These are phyloP conservation scores for Russula foetens DNA, from an alignment of 768 basidiomycete species.

Conservation along the genomic window DNA sequence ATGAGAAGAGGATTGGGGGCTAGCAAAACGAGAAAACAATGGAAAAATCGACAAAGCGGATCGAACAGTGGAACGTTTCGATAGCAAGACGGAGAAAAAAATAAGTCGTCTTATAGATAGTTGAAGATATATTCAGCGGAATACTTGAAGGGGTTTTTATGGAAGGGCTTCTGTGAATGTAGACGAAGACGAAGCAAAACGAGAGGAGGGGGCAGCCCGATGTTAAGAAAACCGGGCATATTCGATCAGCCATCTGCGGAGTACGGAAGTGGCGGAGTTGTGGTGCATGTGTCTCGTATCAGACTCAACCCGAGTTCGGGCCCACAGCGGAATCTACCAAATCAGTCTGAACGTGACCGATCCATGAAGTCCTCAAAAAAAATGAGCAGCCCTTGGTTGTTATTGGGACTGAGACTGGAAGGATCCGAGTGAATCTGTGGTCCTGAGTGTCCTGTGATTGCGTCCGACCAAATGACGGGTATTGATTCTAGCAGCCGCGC, in stretches of 20 bases:
- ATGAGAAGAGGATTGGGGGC: slow-evolving; percentile 25
- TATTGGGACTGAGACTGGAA: slow-evolving; percentile 1
- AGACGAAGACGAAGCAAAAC: slow-evolving; percentile 25
- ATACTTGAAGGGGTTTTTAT: not conserved
- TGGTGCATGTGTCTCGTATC: slow-evolving; percentile 1
- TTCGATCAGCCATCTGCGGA: slow-evolving; percentile 19
- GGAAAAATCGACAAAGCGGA: slow-evolving; percentile 27
- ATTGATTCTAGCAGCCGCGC: not conserved
- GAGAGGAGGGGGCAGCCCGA: slow-evolving; percentile 21
- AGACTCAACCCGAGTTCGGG: not conserved
- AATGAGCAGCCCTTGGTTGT: not conserved
- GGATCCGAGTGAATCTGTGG: slow-evolving; percentile 1
- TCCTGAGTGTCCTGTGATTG: not conserved
- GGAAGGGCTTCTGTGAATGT: not conserved
- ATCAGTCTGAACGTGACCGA: slow-evolving; percentile 4
- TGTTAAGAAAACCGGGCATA: slow-evolving; percentile 24
- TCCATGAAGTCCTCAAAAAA: slow-evolving; percentile 13
- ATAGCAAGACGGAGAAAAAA: slow-evolving; percentile 27
- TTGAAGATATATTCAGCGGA: slow-evolving; percentile 18
- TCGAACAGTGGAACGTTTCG: slow-evolving; percentile 26
- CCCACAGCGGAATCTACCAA: slow-evolving; percentile 13
- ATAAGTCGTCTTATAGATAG: slow-evolving; percentile 25
- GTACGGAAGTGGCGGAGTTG: slow-evolving; percentile 22
- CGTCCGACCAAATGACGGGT: not conserved
- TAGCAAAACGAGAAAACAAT: slow-evolving; percentile 28